These are phyloP conservation scores for Aspergillus candidus DNA, from an alignment of 2,329 filamentous ascomycete species.

Conservation along the genomic window DNA sequence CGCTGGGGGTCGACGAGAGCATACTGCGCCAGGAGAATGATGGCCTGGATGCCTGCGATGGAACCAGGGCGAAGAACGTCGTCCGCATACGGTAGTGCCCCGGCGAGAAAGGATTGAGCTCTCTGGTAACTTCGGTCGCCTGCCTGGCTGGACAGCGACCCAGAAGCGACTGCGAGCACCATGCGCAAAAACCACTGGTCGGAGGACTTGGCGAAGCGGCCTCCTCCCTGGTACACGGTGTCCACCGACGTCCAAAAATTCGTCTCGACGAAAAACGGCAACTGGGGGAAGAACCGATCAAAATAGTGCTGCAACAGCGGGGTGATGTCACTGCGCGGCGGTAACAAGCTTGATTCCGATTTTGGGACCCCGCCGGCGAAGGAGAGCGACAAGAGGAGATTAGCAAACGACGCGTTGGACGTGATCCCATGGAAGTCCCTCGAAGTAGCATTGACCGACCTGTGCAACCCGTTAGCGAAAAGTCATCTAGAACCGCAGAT, in stretches of 20 bases:
- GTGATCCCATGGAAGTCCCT: slow-evolving; percentile 87
- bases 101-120: slow-evolving; percentile 55
- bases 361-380: slow-evolving; percentile 66
- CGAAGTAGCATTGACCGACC: slow-evolving; percentile 89
- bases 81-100: slow-evolving; percentile 71
- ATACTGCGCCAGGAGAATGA: slow-evolving; percentile 81
- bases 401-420: slow-evolving; percentile 85
- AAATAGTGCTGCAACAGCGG: slow-evolving; percentile 77
- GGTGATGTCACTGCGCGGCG: slow-evolving; percentile 62
- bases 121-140: slow-evolving; percentile 59
- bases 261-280: slow-evolving; percentile 78
- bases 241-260: slow-evolving; percentile 72
- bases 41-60: slow-evolving; percentile 76
- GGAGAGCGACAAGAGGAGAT: slow-evolving; percentile 77
- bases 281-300: slow-evolving; percentile 69
- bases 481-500: background rate
- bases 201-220: slow-evolving; percentile 55
- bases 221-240: slow-evolving; percentile 68
- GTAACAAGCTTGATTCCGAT: slow-evolving; percentile 57
- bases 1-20: slow-evolving; percentile 83
- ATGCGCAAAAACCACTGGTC: slow-evolving; percentile 86
- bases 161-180: slow-evolving; percentile 77
- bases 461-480: slow-evolving; percentile 33
- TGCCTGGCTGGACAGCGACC: slow-evolving; percentile 61
- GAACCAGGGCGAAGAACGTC: slow-evolving; percentile 79